Evolutionary conservation across 2,329 filamentous ascomycete genomes (phyloP).

Genomic region (Phaeosphaeriaceae sp.): DNA sequence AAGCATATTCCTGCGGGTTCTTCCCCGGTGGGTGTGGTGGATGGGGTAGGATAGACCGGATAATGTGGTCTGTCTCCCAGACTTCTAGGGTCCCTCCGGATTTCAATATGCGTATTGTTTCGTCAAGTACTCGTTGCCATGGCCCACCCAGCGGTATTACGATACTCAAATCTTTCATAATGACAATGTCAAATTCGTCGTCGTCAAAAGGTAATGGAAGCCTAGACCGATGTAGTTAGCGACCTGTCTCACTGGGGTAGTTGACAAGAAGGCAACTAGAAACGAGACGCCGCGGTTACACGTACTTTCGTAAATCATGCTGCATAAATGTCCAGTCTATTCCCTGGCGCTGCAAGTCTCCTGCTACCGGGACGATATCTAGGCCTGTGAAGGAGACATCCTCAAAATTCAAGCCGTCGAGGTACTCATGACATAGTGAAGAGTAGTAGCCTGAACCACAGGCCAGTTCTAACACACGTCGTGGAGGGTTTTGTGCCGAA

Average conservation of each 20-base stretch:
- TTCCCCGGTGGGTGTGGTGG: slow-evolving; percentile 65
- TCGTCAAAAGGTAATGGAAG: slow-evolving; percentile 78
- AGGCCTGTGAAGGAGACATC: slow-evolving; percentile 81
- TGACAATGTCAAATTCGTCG: slow-evolving; percentile 84
- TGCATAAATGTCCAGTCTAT: slow-evolving; percentile 90
- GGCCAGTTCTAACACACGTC: slow-evolving; percentile 77
- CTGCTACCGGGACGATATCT: slow-evolving; percentile 77
- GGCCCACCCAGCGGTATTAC: slow-evolving; percentile 64
- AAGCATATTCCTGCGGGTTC: slow-evolving; percentile 67
- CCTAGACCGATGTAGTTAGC: not conserved
- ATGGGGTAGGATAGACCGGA: slow-evolving; percentile 83
- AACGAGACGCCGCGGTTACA: not conserved
- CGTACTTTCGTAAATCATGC: slow-evolving; percentile 74
- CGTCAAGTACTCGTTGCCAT: slow-evolving; percentile 67
- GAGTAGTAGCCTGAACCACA: slow-evolving; percentile 93
- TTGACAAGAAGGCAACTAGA: too few relatives aligned
- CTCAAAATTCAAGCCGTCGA: slow-evolving; percentile 69
- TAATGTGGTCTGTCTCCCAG: slow-evolving; percentile 86
- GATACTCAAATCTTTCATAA: slow-evolving; percentile 83
- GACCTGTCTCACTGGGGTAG: too few relatives aligned
- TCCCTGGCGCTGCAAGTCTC: slow-evolving; percentile 69
- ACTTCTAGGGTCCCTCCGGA: slow-evolving; percentile 82
- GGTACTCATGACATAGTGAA: slow-evolving; percentile 82
- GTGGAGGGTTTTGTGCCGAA: slow-evolving; percentile 70
- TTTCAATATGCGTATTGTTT: slow-evolving; percentile 77